Base-by-base conservation (phyloP, 495 filamentous ascomycete species). In the Penicilliopsis zonata region DNA sequence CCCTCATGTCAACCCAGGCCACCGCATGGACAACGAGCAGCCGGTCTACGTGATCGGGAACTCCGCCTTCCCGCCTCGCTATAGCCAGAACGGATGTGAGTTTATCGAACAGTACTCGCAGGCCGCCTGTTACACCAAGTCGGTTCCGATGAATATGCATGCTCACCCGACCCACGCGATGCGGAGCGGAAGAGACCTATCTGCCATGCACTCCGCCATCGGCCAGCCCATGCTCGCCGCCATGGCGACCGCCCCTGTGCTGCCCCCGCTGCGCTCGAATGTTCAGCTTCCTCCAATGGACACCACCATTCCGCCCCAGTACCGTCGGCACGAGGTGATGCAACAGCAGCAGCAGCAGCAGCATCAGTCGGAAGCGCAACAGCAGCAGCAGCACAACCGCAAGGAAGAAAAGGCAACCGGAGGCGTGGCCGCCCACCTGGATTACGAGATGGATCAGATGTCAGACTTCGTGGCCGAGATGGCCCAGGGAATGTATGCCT, bases 401-500 rank as follows among this genome's bases (percentile, higher is more conserved):
- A 74, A 67, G 49, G 67, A 69, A 42, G 63, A 70, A 30, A 71
- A 69, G 41, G 46, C 67, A 4, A 65, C 71, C 55, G 90, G 90
- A 62, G 90, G 90, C 44, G 92, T 99, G 23, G 87, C 90, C 46
- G 83, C 84, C 34, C 80, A 92, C 56, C 73, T 99, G 53, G 92
- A 99, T 65, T 99, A 99, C 57, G 90, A 96, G 53, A 90, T 96
- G 76, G 86, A 94, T 42, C 69, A 84, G 54, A 99, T 96, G 86
- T 82, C 86, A 34, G 87, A 95, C 49, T 99, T 94, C 61, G 90
- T 99, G 50, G 78, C 86, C 32, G 82, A 94, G 49, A 92, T 87
- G 76, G 76, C 90, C 32, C 76, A 82, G 57, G 66, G 72, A 70
- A 73, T 86, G 76, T 82, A 78, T 72, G 74, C 63, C 52, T 63